phyloP scores from a whole-genome alignment of 2,329 filamentous ascomycete genomes.

The Myriosclerotinia curreyana region DNA sequence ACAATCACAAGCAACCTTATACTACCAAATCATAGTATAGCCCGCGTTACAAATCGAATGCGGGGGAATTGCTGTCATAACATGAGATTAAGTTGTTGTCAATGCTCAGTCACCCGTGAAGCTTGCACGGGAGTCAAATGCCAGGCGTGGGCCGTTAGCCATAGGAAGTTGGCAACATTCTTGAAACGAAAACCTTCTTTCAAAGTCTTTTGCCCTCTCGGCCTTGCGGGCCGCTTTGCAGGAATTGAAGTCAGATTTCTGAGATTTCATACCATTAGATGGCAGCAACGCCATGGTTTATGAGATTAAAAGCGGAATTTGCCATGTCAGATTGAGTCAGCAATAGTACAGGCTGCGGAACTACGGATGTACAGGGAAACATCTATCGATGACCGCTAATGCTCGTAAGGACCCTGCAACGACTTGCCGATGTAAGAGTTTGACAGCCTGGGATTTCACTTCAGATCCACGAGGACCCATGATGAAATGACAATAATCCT shows the following conservation, averaged over 20 bases:
- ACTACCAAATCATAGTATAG: background rate
- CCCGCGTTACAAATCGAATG: background rate
- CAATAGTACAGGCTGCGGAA: background rate
- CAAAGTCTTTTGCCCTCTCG: background rate
- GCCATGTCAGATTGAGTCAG: slow-evolving; percentile 5
- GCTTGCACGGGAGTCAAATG: background rate
- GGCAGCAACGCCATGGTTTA: background rate
- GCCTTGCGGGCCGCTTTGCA: background rate
- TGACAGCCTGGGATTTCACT: background rate
- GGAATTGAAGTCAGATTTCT: background rate
- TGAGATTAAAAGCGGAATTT: background rate
- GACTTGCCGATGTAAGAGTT: background rate
- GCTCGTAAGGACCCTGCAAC: background rate
- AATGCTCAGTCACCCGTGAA: background rate
- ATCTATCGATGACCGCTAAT: too few species aligned
- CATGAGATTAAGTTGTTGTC: background rate
- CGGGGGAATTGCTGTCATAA: background rate
- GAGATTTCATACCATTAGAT: background rate
- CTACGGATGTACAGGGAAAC: background rate
- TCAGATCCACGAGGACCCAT: background rate
- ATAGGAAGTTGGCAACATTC: background rate
- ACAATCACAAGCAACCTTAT: background rate
- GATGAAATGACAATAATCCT: background rate
- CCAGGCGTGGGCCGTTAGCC: background rate
- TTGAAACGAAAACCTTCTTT: background rate